A percentile compares a stretch with the other conserved stretches of the same genome.
Evolutionary conservation across 1,139 yeast genomes (phyloP).

Genomic region (Saccharomycopsis crataegensis): DNA sequence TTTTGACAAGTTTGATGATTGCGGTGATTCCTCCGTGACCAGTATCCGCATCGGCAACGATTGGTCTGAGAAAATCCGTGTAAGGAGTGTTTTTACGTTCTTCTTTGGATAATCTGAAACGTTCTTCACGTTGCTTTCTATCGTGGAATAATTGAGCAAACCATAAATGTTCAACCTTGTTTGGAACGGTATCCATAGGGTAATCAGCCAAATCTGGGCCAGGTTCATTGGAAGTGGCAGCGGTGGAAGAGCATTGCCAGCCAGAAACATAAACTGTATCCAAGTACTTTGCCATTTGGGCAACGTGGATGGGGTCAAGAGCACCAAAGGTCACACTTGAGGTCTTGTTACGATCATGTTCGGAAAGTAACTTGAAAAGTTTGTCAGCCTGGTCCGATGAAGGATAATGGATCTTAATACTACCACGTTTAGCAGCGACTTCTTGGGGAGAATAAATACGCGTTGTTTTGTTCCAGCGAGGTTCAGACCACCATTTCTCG

Average conservation of each 20-base stretch:
- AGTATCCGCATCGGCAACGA: conserved; percentile 61
- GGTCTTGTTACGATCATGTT: conserved; percentile 34
- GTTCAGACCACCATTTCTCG: conserved; percentile 45
- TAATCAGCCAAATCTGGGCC: conserved; percentile 59
- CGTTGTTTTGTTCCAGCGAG: conserved; percentile 40
- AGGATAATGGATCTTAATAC: conserved; percentile 38
- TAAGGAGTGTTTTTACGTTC: conserved; percentile 25
- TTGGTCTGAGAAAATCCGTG: conserved; percentile 50
- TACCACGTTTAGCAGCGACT: conserved; percentile 48
- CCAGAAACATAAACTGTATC: conserved; percentile 57
- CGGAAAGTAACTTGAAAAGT: conserved; percentile 37
- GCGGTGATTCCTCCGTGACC: conserved; percentile 65
- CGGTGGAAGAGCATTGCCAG: conserved; percentile 48
- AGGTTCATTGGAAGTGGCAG: conserved; percentile 52
- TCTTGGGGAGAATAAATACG: conserved; percentile 48
- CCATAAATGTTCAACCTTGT: conserved; percentile 52
- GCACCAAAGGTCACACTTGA: conserved; percentile 57
- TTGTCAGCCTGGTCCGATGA: conserved; percentile 51
- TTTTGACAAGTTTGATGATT: conserved; percentile 55
- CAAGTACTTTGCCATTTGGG: conserved; percentile 47
- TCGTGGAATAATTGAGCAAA: conserved; percentile 55
- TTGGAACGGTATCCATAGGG: conserved; percentile 62
- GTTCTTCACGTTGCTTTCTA: conserved; percentile 42
- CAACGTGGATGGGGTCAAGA: conserved; percentile 55
- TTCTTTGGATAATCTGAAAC: conserved; percentile 30